These are phyloP conservation scores for Isabelozyma gotoi DNA, from an alignment of 805 yeast genomes.

Conservation along the genomic window DNA sequence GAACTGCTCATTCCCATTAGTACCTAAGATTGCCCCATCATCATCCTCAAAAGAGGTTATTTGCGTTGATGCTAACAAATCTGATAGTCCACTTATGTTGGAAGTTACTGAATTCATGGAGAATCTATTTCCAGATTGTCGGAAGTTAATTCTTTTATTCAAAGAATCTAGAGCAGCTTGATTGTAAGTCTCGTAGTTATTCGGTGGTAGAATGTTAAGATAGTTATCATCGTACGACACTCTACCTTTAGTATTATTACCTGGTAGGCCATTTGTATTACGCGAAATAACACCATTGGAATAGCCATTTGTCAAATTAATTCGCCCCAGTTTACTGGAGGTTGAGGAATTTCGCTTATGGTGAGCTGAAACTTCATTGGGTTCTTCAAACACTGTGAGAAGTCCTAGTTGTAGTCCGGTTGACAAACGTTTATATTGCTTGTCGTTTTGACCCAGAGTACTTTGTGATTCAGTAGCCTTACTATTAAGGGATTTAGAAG, in stretches of 20 bases:
- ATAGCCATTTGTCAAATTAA: background rate
- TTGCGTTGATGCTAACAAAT: conserved; percentile 45
- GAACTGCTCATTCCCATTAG: conserved; percentile 6
- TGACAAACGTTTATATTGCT: conserved; percentile 29
- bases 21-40: conserved; percentile 8
- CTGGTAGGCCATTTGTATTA: background rate
- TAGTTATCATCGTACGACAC: conserved; percentile 26
- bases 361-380: conserved; percentile 4
- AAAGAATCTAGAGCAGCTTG: conserved; percentile 36
- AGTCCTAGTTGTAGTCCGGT: conserved; percentile 38
- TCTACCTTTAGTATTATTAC: background rate
- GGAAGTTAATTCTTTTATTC: conserved; percentile 9
- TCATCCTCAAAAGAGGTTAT: conserved; percentile 37
- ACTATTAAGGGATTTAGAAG: conserved; percentile 1
- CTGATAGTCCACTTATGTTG: conserved; percentile 48
- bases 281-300: background rate
- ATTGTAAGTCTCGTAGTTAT: conserved; percentile 29
- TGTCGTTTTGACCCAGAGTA: conserved; percentile 11
- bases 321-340: background rate
- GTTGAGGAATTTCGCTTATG: conserved; percentile 1
- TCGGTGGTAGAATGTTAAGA: conserved; percentile 19
- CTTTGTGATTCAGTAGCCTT: background rate
- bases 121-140: conserved; percentile 46
- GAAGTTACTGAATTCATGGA: conserved; percentile 52
- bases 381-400: conserved; percentile 39